Conservation (phyloP, 1,284 basidiomycete species). For the Melampsora abietis-canadensis region DNA sequence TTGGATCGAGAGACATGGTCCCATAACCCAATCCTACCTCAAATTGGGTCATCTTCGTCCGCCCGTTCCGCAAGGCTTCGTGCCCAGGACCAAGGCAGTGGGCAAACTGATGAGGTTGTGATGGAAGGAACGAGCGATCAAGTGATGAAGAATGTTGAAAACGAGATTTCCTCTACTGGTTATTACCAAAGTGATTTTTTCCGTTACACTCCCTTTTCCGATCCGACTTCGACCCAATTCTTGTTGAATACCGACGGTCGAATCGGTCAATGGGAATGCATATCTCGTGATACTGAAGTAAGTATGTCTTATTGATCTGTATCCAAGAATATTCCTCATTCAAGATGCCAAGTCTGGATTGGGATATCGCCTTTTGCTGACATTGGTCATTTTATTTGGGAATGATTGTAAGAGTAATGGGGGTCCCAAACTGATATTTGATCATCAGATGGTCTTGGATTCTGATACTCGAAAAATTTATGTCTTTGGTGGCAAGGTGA, state of each 20-base stretch:
- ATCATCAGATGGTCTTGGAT: slow-evolving; percentile 77
- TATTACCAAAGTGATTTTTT: slow-evolving; percentile 27
- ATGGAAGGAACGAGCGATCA: slow-evolving; percentile 6
- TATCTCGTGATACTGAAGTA: slow-evolving; percentile 53
- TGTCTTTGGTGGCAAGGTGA: slow-evolving; percentile 71
- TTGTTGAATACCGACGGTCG: slow-evolving; percentile 8
- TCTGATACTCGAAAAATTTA: slow-evolving; percentile 68
- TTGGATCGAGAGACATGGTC: not conserved
- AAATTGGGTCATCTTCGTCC: not conserved
- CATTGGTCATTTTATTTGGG: slow-evolving; percentile 36
- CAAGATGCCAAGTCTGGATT: slow-evolving; percentile 55
- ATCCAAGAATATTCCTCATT: no score
- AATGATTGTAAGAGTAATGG: slow-evolving; percentile 54
- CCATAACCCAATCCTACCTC: not conserved
- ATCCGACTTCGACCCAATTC: slow-evolving; percentile 9
- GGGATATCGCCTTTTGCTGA: slow-evolving; percentile 39
- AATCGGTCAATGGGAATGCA: slow-evolving; percentile 30
- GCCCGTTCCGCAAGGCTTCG: not conserved
- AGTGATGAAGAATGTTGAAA: slow-evolving; percentile 2
- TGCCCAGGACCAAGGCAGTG: not conserved
- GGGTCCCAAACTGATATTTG: slow-evolving; percentile 71
- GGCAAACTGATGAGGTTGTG: not conserved
- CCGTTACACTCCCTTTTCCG: slow-evolving; percentile 18
- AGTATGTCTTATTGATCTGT: slow-evolving; percentile 58
- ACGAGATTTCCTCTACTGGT: not conserved